These are phyloP conservation scores for Leccinum cinnamomeum DNA, from an alignment of 1,284 basidiomycete genomes.

Conservation along the genomic window DNA sequence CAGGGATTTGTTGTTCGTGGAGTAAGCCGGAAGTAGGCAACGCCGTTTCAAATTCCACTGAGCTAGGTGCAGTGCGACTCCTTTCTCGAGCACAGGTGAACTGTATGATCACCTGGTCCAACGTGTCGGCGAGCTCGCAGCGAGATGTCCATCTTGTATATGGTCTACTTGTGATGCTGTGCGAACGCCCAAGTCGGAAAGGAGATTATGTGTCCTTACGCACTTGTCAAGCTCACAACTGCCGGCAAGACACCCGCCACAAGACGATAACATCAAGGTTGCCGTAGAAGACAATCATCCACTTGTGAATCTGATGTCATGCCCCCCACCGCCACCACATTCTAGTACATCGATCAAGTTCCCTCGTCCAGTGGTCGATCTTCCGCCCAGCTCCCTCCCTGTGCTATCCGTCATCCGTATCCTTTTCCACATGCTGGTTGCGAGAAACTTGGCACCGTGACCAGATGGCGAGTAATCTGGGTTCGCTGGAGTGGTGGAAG, in stretches of 20 bases:
- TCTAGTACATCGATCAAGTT: constrained; percentile 55
- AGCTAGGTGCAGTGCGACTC: constrained; percentile 54
- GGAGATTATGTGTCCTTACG: constrained; percentile 69
- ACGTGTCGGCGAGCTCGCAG: constrained; percentile 50
- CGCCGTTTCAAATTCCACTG: constrained; percentile 67
- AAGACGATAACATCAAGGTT: constrained; percentile 67
- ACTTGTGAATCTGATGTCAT: constrained; percentile 55
- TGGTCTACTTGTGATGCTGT: constrained; percentile 64
- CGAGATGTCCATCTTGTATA: constrained; percentile 50
- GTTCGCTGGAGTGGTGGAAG: constrained; percentile 73
- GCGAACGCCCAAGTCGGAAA: constrained; percentile 45
- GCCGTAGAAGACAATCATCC: constrained; percentile 58
- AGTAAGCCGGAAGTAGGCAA: constrained; percentile 64
- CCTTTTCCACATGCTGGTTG: constrained; percentile 69
- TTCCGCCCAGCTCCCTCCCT: constrained; percentile 70
- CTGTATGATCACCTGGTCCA: constrained; percentile 69
- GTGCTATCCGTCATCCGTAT: constrained; percentile 74
- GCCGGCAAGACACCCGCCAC: constrained; percentile 56
- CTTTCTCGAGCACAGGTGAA: constrained; percentile 52
- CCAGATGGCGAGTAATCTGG: constrained; percentile 79
- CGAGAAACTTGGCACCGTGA: constrained; percentile 66
- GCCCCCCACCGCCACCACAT: constrained; percentile 63
- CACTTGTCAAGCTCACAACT: constrained; percentile 52
- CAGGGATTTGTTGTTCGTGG: constrained; percentile 81
- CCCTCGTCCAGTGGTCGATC: constrained; percentile 56